These are phyloP conservation scores for Stromatinia cepivora DNA, from an alignment of 2,329 filamentous ascomycete genomes.

Conservation along the genomic window DNA sequence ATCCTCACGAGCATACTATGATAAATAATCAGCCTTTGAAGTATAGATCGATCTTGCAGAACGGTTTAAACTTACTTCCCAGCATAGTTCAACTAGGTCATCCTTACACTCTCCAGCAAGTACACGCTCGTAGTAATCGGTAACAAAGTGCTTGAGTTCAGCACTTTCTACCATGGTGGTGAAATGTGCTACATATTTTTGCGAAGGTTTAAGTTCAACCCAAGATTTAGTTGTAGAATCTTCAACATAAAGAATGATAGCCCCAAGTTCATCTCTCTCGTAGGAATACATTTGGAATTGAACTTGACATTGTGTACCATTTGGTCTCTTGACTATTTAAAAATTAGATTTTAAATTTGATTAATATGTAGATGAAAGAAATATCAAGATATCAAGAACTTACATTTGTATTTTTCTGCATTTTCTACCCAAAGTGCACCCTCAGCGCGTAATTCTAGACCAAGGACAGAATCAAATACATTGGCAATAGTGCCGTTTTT, in stretches of 20 bases:
- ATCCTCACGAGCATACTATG: constrained; percentile 19
- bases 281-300: constrained; percentile 19
- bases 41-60: not conserved
- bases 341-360: not conserved
- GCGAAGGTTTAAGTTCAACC: constrained; percentile 19
- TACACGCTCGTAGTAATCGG: constrained; percentile 22
- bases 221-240: constrained; percentile 13
- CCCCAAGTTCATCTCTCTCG: constrained; percentile 18
- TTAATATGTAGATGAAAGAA: not conserved
- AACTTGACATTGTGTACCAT: constrained; percentile 16
- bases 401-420: constrained; percentile 17
- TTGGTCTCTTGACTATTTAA: constrained; percentile 17
- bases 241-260: constrained; percentile 19
- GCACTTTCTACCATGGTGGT: constrained; percentile 19
- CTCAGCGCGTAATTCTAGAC: constrained; percentile 8
- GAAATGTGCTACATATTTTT: constrained; percentile 17
- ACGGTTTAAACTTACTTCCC: constrained; percentile 15
- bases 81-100: constrained; percentile 10
- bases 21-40: not conserved
- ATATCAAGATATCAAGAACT: not conserved
- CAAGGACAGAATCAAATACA: constrained; percentile 8
- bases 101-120: not conserved
- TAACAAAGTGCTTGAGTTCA: constrained; percentile 22
- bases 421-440: constrained; percentile 21
- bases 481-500: constrained; percentile 7